phyloP scores from a whole-genome alignment of 495 filamentous ascomycete species.

The Podospora australis region DNA sequence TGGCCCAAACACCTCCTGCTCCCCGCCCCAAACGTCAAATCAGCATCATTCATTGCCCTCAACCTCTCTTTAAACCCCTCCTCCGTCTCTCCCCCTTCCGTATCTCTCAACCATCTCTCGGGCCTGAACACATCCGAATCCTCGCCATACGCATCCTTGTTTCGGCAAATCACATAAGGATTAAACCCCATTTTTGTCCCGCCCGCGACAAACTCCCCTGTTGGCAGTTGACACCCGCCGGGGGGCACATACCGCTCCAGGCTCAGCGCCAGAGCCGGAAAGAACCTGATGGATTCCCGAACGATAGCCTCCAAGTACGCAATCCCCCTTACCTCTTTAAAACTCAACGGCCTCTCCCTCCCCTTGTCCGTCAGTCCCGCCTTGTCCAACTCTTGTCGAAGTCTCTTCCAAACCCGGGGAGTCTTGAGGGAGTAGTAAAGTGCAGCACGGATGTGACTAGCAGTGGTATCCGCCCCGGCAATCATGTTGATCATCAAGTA shows the following conservation, averaged over 20 bases:
- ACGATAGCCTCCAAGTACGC: constrained; percentile 48
- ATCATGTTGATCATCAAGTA: constrained; percentile 32
- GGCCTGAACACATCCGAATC: constrained; percentile 47
- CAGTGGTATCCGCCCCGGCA: constrained; percentile 51
- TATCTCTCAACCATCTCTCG: constrained; percentile 43
- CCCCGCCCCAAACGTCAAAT: constrained; percentile 37
- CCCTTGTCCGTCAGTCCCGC: constrained; percentile 5
- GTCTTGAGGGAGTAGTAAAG: constrained; percentile 48
- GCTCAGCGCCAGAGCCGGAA: constrained; percentile 40
- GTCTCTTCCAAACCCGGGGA: constrained; percentile 20
- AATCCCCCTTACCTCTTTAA: constrained; percentile 11
- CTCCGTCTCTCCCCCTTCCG: constrained; percentile 17
- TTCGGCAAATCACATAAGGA: constrained; percentile 33
- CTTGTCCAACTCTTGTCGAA: constrained; percentile 34
- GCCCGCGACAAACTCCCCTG: constrained; percentile 32
- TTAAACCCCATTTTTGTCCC: constrained; percentile 33
- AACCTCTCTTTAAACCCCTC: constrained; percentile 23
- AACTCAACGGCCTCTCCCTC: constrained; percentile 5
- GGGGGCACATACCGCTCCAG: constrained; percentile 41
- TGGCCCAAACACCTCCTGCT: constrained; percentile 36
- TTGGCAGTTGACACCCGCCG: constrained; percentile 31
- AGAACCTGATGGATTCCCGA: constrained; percentile 46
- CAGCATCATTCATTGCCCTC: constrained; percentile 23
- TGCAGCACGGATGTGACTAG: constrained; percentile 41
- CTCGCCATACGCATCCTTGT: constrained; percentile 36